Evolutionary conservation across 345 rosid genomes (phyloP).

Genomic region (Toxicodendron radicans): DNA sequence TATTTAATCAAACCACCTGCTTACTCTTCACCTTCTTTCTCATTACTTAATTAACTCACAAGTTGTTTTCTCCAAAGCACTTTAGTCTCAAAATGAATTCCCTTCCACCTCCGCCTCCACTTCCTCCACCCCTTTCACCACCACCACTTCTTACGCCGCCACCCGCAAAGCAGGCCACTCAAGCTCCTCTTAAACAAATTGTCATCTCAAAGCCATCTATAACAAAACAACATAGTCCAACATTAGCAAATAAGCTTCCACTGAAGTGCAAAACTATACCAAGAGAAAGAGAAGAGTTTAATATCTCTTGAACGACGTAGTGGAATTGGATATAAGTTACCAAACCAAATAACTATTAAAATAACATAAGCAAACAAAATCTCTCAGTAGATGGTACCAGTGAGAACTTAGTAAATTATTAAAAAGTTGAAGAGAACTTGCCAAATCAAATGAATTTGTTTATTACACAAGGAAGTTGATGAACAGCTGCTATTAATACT

Average conservation of each 20-base stretch:
- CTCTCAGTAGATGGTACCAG: too few relatives aligned
- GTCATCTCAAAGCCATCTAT: slow-evolving; percentile 42
- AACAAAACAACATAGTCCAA: slow-evolving; percentile 21
- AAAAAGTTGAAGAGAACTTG: too few relatives aligned
- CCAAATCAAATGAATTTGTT: too few relatives aligned
- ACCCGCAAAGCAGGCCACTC: slow-evolving; percentile 32
- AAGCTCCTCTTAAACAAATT: slow-evolving; percentile 38
- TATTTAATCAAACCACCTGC: slow-evolving; percentile 29
- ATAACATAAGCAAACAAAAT: too few relatives aligned
- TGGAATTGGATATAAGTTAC: too few relatives aligned
- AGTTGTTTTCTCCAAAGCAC: slow-evolving; percentile 17
- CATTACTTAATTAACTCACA: slow-evolving; percentile 20
- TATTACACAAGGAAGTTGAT: too few relatives aligned
- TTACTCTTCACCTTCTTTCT: slow-evolving; percentile 27
- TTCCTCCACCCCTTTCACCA: slow-evolving; percentile 26
- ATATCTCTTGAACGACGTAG: too few relatives aligned
- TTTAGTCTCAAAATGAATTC: slow-evolving; percentile 40
- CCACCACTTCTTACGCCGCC: slow-evolving; percentile 21
- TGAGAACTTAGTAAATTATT: too few relatives aligned
- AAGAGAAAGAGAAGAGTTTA: too few relatives aligned
- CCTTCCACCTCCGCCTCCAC: slow-evolving; percentile 31
- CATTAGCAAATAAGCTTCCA: background rate
- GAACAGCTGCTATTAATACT: too few relatives aligned
- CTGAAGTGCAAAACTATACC: too few relatives aligned
- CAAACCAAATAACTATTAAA: too few relatives aligned